phyloP scores from a whole-genome alignment of 2,329 filamentous ascomycete genomes.

The Penicillium sp. region DNA sequence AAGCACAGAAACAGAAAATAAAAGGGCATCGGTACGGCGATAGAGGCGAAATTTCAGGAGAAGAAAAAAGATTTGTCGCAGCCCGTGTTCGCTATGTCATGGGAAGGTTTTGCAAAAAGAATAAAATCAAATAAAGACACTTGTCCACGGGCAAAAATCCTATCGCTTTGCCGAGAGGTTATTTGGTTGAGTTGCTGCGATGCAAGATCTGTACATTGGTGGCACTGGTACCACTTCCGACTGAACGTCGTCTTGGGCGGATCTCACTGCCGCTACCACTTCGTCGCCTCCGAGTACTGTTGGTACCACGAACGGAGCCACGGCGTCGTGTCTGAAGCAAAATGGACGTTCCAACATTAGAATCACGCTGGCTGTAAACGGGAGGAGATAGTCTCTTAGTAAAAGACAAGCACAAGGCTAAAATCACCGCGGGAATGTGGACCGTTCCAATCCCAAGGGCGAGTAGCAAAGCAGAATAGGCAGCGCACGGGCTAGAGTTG shows the following conservation, averaged over 20 bases:
- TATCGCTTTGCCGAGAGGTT: constrained; percentile 17
- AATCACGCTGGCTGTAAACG: constrained; percentile 41
- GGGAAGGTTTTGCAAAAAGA: constrained; percentile 16
- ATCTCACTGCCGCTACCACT: constrained; percentile 39
- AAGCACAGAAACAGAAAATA: constrained; percentile 18
- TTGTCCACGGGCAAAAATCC: constrained; percentile 15
- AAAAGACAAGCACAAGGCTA: constrained; percentile 27
- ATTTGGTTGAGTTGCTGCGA: constrained; percentile 41
- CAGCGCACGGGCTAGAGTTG: constrained; percentile 20
- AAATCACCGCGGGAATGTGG: neutral
- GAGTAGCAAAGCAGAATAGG: constrained; percentile 14
- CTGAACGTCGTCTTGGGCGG: constrained; percentile 38
- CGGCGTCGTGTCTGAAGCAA: constrained; percentile 44
- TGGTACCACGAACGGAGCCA: constrained; percentile 33
- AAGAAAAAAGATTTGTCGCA: constrained; percentile 30
- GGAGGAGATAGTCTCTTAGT: constrained; percentile 36
- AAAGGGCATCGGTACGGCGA: constrained; percentile 20
- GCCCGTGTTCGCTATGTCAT: constrained; percentile 36
- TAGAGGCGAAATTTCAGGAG: constrained; percentile 21
- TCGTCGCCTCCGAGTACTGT: constrained; percentile 32
- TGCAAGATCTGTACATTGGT: constrained; percentile 32
- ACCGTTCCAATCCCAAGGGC: neutral
- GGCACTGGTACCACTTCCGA: constrained; percentile 30
- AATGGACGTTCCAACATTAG: constrained; percentile 42
- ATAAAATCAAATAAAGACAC: constrained; percentile 20